Percentiles rank a stretch among this genome's conserved stretches.
These are phyloP conservation scores for Pythium sukuiense DNA, from an alignment of 352 stramenopile genomes.

Conservation along the genomic window DNA sequence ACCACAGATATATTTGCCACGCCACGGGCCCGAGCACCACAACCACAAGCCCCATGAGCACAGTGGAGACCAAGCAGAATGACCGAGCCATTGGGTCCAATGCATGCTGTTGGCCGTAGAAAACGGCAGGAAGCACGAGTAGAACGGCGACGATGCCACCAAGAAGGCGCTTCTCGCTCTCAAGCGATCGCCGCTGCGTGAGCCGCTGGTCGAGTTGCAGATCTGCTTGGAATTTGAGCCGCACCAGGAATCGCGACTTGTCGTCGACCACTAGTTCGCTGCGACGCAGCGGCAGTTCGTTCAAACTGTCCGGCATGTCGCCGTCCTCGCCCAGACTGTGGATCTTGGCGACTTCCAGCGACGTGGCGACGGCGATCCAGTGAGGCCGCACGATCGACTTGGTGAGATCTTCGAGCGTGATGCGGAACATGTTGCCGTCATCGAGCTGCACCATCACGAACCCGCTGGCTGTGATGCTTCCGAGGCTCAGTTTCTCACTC, in stretches of 20 bases:
- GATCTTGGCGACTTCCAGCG: constrained; percentile 26
- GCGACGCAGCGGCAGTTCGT: not conserved
- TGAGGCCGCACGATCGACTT: constrained; percentile 26
- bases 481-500: constrained; percentile 38
- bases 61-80: constrained; percentile 5
- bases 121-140: constrained; percentile 18
- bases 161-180: constrained; percentile 19
- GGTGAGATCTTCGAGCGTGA: constrained; percentile 39
- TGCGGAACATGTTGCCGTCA: constrained; percentile 33
- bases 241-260: constrained; percentile 29
- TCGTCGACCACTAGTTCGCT: constrained; percentile 10
- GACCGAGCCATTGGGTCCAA: not conserved
- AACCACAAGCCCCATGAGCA: constrained; percentile 1
- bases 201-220: constrained; percentile 34
- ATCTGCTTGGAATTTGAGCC: constrained; percentile 34
- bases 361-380: constrained; percentile 24
- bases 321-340: constrained; percentile 16
- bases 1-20: constrained; percentile 32
- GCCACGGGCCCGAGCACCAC: constrained; percentile 22
- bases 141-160: constrained; percentile 9
- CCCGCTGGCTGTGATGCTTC: constrained; percentile 19
- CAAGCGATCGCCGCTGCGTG: not conserved
- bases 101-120: constrained; percentile 5
- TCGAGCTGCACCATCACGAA: constrained; percentile 28
- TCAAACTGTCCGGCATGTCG: constrained; percentile 8